phyloP scores from a whole-genome alignment of 2,329 filamentous ascomycete genomes.

The Cryphonectria carpinicola region DNA sequence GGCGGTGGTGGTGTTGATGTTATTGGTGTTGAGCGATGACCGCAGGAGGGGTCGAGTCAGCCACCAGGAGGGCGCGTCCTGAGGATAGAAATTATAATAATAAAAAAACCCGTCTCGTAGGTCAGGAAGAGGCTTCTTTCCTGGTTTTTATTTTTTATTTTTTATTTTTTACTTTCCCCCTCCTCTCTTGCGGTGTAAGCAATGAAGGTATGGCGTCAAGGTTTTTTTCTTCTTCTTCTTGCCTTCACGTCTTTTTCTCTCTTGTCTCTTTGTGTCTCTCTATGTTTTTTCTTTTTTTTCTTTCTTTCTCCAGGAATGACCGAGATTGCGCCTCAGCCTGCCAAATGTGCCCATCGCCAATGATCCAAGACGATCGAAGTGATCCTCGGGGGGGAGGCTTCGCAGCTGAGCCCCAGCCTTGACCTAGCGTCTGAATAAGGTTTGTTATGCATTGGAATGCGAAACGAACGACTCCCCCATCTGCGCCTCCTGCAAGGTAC shows the following conservation, averaged over 20 bases:
- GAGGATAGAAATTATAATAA: background rate
- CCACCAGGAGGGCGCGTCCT: background rate
- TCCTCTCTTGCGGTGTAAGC: background rate
- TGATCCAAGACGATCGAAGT: background rate
- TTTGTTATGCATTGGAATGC: constrained; percentile 5
- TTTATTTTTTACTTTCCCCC: no score
- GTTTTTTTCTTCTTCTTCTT: background rate
- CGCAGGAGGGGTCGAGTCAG: background rate
- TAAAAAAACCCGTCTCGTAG: background rate
- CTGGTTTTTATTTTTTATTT: no score
- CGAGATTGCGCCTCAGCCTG: constrained; percentile 1
- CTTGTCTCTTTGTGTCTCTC: background rate
- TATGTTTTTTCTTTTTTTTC: background rate
- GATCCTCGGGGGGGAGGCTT: constrained; percentile 1
- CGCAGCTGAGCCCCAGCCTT: constrained; percentile 1
- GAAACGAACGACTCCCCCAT: constrained; percentile 1
- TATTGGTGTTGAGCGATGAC: background rate
- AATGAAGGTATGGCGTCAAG: background rate
- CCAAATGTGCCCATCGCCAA: background rate
- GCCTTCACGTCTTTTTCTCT: background rate
- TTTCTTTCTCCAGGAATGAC: background rate
- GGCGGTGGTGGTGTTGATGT: no score
- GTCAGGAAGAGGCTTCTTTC: background rate
- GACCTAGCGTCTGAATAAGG: constrained; percentile 5
- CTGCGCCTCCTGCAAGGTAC: background rate